Evolutionary conservation across 495 filamentous ascomycete genomes (phyloP).

Genomic region (Lasiosphaeris hirsuta): DNA sequence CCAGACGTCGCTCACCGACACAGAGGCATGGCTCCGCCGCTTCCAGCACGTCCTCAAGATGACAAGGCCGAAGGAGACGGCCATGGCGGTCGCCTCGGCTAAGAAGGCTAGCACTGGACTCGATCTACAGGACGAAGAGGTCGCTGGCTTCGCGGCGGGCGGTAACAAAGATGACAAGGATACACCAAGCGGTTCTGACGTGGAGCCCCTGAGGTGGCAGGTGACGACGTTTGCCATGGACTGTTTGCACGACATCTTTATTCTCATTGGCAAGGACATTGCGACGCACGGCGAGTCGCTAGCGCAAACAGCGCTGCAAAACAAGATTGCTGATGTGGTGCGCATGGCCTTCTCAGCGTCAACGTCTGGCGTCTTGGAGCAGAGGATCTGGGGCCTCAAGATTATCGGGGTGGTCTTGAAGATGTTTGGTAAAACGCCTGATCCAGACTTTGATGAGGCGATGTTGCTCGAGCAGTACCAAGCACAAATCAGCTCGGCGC

Average conservation of each 20-base stretch:
- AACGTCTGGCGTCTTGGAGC: slow-evolving; percentile 84
- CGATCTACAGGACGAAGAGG: slow-evolving; percentile 92
- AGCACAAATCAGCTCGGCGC: slow-evolving; percentile 92
- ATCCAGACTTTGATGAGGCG: slow-evolving; percentile 94
- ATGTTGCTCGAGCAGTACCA: slow-evolving; percentile 97
- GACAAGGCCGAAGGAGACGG: slow-evolving; percentile 61
- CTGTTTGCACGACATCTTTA: slow-evolving; percentile 81
- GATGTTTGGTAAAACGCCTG: slow-evolving; percentile 93
- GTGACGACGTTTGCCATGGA: slow-evolving; percentile 92
- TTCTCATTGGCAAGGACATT: slow-evolving; percentile 71
- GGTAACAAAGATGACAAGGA: slow-evolving; percentile 61
- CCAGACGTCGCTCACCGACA: slow-evolving; percentile 75
- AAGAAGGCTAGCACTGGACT: slow-evolving; percentile 52
- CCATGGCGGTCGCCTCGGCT: slow-evolving; percentile 44
- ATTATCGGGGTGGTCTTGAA: slow-evolving; percentile 91
- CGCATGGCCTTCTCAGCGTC: slow-evolving; percentile 97
- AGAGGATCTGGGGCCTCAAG: slow-evolving; percentile 83
- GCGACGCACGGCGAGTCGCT: slow-evolving; percentile 63
- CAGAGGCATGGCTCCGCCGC: slow-evolving; percentile 77
- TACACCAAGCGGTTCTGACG: slow-evolving; percentile 59
- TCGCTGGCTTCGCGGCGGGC: slow-evolving; percentile 84
- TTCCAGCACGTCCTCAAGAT: slow-evolving; percentile 88
- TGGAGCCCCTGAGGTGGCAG: slow-evolving; percentile 92
- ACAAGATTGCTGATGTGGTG: slow-evolving; percentile 86
- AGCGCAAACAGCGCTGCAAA: slow-evolving; percentile 72